phyloP scores from a whole-genome alignment of 345 rosid genomes.

The Rhodamnia rubescens region DNA sequence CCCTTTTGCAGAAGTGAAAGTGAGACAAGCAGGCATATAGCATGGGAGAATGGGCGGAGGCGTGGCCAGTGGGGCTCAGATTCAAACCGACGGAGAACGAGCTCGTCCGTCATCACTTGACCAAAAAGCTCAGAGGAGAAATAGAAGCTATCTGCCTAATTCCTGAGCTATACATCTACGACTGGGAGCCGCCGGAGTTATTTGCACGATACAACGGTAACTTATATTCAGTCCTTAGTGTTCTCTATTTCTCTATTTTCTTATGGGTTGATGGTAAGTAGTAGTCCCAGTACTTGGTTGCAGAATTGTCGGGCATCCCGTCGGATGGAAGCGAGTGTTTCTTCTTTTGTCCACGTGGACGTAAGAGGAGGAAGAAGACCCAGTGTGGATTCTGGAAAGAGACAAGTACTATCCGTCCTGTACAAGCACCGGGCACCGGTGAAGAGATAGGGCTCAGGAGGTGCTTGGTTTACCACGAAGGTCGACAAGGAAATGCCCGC shows the following conservation, averaged over 20 bases:
- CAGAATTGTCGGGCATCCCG: background rate
- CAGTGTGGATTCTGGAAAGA: background rate
- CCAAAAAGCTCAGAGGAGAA: background rate
- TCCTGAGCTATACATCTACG: background rate
- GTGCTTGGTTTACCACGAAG: background rate
- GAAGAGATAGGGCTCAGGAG: background rate
- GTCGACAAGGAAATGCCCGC: background rate
- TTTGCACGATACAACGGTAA: background rate
- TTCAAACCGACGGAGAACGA: background rate
- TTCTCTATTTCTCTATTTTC: background rate
- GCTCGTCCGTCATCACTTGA: background rate
- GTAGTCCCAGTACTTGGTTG: background rate
- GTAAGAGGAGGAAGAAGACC: background rate
- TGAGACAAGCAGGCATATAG: background rate
- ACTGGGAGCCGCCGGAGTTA: background rate
- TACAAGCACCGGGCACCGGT: background rate
- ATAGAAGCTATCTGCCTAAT: background rate
- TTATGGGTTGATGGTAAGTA: background rate
- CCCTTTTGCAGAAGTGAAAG: background rate
- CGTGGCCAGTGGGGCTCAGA: no score
- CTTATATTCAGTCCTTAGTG: background rate
- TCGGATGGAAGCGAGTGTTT: background rate
- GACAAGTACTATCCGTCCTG: background rate
- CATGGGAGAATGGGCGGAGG: no score
- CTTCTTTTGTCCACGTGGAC: background rate